Evolutionary conservation across 345 rosid species (phyloP).

Genomic region (Alliaria petiolata): DNA sequence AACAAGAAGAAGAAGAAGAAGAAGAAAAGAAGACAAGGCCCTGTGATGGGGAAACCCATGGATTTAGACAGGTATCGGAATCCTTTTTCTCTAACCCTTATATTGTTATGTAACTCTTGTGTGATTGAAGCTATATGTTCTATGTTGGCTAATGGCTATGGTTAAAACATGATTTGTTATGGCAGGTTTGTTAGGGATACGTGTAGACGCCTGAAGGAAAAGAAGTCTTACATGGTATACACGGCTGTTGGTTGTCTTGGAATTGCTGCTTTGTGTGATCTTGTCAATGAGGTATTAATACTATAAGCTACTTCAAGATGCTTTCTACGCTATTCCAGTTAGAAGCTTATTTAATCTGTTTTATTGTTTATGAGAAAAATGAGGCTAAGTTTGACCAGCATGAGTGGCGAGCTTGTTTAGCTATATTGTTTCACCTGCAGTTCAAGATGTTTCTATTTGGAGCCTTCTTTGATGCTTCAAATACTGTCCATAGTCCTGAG

Average conservation of each 20-base stretch:
- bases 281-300: conserved; percentile 66
- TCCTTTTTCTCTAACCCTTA: too few species aligned
- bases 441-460: conserved; percentile 51
- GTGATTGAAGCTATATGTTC: too few species aligned
- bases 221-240: conserved; percentile 88
- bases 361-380: background rate
- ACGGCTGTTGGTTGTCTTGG: conserved; percentile 91
- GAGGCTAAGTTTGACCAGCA: background rate
- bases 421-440: conserved; percentile 39
- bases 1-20: conserved; percentile 57
- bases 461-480: conserved; percentile 42
- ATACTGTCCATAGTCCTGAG: conserved; percentile 43
- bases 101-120: too few species aligned
- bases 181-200: conserved; percentile 79
- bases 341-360: background rate
- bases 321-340: background rate
- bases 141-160: too few species aligned
- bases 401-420: conserved; percentile 29
- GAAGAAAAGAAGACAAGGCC: conserved; percentile 40
- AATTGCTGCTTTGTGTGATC: conserved; percentile 60
- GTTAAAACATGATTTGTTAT: conserved; percentile 3
- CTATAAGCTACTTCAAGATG: background rate
- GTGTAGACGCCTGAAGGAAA: conserved; percentile 79
- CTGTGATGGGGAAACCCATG: conserved; percentile 37
- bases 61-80: conserved; percentile 51